Percentiles rank a stretch among this genome's conserved stretches.
phyloP scores from a whole-genome alignment of 2,329 filamentous ascomycete species.

The Aspergillus sp. region DNA sequence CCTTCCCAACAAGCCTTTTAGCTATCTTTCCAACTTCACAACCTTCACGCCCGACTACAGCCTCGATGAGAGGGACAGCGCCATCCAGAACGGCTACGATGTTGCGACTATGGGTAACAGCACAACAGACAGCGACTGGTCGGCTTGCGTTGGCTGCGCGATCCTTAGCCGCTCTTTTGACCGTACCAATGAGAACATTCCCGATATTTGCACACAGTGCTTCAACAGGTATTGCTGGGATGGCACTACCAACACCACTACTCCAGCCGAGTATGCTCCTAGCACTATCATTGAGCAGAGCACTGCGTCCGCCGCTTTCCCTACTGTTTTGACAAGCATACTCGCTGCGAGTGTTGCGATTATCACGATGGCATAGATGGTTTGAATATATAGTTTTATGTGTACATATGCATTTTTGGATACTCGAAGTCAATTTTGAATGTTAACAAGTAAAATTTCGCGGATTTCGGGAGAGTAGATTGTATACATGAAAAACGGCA shows the following conservation, averaged over 20 bases:
- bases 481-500: not conserved
- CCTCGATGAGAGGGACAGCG: conserved; percentile 66
- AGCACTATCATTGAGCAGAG: not conserved
- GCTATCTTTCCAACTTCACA: conserved; percentile 71
- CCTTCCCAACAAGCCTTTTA: conserved; percentile 81
- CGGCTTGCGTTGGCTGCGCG: conserved; percentile 83
- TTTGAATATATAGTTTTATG: not conserved
- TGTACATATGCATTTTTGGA: not conserved
- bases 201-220: conserved; percentile 71
- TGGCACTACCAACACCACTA: conserved; percentile 57
- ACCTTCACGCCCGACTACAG: conserved; percentile 71
- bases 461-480: too few relatives aligned
- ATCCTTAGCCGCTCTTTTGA: conserved; percentile 74
- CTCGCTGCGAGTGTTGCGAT: conserved; percentile 5
- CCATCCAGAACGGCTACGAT: conserved; percentile 84
- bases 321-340: not conserved
- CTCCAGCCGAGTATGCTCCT: conserved; percentile 11
- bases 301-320: not conserved
- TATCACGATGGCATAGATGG: conserved; percentile 3
- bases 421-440: not conserved
- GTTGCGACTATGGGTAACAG: conserved; percentile 80
- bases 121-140: conserved; percentile 73
- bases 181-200: conserved; percentile 67
- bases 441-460: not conserved
- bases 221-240: conserved; percentile 91